Evolutionary conservation across 2,329 filamentous ascomycete species (phyloP), one percentile per base, ranked within the genome.

Genomic region (Penicillium capsulatum): DNA sequence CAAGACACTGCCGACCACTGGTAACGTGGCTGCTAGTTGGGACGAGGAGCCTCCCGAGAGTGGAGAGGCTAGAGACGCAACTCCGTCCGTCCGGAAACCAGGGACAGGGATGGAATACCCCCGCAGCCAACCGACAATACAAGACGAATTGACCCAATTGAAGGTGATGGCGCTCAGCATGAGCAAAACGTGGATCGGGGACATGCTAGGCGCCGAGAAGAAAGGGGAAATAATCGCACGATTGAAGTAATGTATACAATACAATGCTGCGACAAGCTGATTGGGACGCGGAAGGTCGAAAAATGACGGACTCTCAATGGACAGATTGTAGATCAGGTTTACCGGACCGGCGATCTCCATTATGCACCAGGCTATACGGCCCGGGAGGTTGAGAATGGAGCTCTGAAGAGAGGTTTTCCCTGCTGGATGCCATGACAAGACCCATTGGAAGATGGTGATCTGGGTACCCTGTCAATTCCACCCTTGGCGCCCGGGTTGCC

Each of bases 231-330:
- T 67, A 40, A 97, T 65, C 7, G 92, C 90, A 47, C 92, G 87
- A 74, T 98, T 94, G 59, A 80, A 52, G 73, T 98, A 98, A 70
- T 98, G 92, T 40, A 91, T 79, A 22, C 85, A 73, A 73, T 86
- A 69, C 0, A 71, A 55, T 3, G 55, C 44, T 1, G 53, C 60
- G 17, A 66, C 42, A 15, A 70, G 41, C 39, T 68, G 63, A 31
- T 65, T 66, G 27, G 58, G 53, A 2, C 50, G 29, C 2, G 66
- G 64, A 2, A 70, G 57, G 15, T 55, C 48, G 13, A 47, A 34
- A 24, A 54, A 66, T 2, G 64, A 54, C 1, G 86, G 81, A 16
- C 94, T 72, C 11, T 76, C 80, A 51, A 68, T 74, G 75, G 41
- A 40, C 19, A 95, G 83, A 53, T 84, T 80, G 69, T 95, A 96